Evolutionary conservation across 176 grass and related monocot species (phyloP), one percentile per base, ranked within the genome.

Genomic region (Ananas comosus): DNA sequence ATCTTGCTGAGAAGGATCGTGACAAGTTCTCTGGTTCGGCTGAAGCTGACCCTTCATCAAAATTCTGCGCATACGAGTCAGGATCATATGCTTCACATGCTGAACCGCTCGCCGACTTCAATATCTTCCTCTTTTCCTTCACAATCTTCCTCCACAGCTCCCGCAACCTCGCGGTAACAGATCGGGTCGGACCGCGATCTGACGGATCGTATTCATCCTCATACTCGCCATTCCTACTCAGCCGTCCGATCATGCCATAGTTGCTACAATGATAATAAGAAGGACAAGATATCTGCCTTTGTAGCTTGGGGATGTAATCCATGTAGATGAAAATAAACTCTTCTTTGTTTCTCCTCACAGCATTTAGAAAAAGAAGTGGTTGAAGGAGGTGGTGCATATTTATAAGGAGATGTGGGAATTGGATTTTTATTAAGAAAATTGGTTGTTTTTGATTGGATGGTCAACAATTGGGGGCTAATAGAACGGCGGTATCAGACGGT

Each of bases 1-100:
- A 99, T 63, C 87, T 71, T 58, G 80, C 84, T 74, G 94, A 99
- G 86, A 99, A 99, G 57, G 94, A 93, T 11, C 86, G 79, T 12
- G 84, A 83, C 70, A 99, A 81, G 72, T 93, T 86, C 7, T 99
- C 94, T 16, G 86, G 84, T 75, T 99, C 89, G 67, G 83, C 89
- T 87, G 85, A 90, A 0, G 84, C 71, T 11, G 74, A 68, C 49
- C 94, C 89, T 29, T 93, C 87, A 69, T 99, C 94, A 59, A 99
- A 99, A 74, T 99, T 99, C 80, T 99, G 89, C 54, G 87, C 87
- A 65, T 99, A 99, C 50, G 86, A 88, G 59, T 84, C 75, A 2
- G 71, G 84, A 77, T 73, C 74, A 72, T 91, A 81, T 59, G 25
- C 75, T 23, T 77, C 76, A 19, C 51, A 17, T 42, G 6, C 12